Evolutionary conservation across 208 protist genomes (phyloP).

Genomic region (Acanthamoeba divionensis): DNA sequence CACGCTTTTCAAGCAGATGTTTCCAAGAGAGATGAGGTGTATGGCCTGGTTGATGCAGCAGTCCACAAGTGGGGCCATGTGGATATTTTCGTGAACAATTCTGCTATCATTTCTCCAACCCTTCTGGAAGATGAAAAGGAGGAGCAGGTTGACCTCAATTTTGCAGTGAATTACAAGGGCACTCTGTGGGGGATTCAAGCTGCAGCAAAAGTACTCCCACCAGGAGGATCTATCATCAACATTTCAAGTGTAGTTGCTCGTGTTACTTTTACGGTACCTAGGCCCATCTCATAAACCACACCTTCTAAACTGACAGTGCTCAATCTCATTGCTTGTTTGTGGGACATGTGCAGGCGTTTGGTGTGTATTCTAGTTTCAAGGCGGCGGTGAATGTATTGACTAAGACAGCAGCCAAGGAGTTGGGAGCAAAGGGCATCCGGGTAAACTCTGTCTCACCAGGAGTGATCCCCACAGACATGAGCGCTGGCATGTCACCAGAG

Average conservation of each 20-base stretch:
- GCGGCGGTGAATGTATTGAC: not conserved
- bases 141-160: not conserved
- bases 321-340: not conserved
- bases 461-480: no score
- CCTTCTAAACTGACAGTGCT: not conserved
- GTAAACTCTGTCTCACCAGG: not conserved
- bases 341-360: not conserved
- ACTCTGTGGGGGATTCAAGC: no score
- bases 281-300: not conserved
- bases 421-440: not conserved
- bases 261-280: not conserved
- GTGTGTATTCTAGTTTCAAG: not conserved
- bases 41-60: not conserved
- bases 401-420: not conserved
- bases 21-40: not conserved
- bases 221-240: slow-evolving; percentile 27
- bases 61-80: not conserved
- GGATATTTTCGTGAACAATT: not conserved
- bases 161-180: not conserved
- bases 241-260: not conserved
- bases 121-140: not conserved
- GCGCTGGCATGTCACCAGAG: no score
- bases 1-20: not conserved
- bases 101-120: not conserved
- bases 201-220: not conserved